A percentile compares a stretch with the other conserved stretches of the same genome.
phyloP scores from a whole-genome alignment of 2,329 filamentous ascomycete species.

The Clonostachys rosea region DNA sequence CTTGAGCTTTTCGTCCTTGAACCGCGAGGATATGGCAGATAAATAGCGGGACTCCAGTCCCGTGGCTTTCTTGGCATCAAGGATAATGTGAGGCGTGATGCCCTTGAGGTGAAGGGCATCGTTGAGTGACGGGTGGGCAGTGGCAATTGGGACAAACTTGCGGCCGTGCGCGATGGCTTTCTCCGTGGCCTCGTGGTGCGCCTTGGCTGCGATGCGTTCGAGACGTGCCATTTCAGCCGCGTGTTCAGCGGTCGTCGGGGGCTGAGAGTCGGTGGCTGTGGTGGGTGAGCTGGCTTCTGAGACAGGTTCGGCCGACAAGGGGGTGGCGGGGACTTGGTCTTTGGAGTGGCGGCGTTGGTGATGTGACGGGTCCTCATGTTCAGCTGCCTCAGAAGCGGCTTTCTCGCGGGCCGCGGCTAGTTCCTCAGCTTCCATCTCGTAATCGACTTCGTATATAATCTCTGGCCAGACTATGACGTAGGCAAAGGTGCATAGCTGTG shows the following conservation, averaged over 20 bases:
- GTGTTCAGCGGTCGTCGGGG: constrained; percentile 43
- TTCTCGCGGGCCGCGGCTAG: constrained; percentile 31
- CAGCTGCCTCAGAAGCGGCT: constrained; percentile 2
- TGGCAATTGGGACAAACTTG: constrained; percentile 40
- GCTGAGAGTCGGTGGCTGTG: constrained; percentile 4
- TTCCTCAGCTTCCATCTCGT: constrained; percentile 63
- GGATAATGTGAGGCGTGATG: constrained; percentile 62
- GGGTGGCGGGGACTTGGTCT: too few relatives aligned
- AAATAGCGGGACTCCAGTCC: constrained; percentile 73
- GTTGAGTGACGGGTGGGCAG: constrained; percentile 52
- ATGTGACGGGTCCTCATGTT: neutral
- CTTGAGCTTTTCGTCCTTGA: constrained; percentile 52
- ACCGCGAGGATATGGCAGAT: constrained; percentile 50
- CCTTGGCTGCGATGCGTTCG: constrained; percentile 51
- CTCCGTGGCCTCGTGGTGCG: constrained; percentile 49
- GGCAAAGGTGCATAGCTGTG: constrained; percentile 84
- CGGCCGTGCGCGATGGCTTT: constrained; percentile 51
- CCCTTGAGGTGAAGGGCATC: constrained; percentile 50
- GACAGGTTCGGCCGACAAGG: too few relatives aligned
- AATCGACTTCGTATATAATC: constrained; percentile 76
- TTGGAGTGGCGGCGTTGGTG: too few relatives aligned
- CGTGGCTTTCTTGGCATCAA: constrained; percentile 74
- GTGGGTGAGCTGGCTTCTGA: constrained; percentile 1
- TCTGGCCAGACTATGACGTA: constrained; percentile 82
- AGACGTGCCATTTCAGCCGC: constrained; percentile 58